phyloP scores from a whole-genome alignment of 768 basidiomycete species.

The Harrya chromipes region DNA sequence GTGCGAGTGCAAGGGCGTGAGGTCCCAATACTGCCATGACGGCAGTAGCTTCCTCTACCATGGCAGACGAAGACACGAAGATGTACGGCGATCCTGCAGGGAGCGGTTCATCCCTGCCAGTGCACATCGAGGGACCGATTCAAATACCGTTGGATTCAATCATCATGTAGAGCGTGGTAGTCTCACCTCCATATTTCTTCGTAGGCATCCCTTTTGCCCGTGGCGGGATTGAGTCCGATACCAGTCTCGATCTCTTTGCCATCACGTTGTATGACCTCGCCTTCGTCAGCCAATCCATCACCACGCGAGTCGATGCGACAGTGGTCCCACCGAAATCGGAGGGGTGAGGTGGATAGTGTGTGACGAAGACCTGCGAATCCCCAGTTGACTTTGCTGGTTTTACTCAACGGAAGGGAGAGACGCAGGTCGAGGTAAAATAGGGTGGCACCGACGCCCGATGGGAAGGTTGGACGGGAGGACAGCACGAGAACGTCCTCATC shows the following conservation, averaged over 20 bases:
- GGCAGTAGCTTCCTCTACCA: conserved; percentile 12
- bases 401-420: conserved; percentile 21
- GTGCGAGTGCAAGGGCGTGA: conserved; percentile 23
- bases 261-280: conserved; percentile 16
- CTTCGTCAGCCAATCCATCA: conserved; percentile 16
- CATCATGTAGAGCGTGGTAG: background rate
- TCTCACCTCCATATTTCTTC: conserved; percentile 25
- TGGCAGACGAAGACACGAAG: conserved; percentile 20
- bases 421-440: conserved; percentile 27
- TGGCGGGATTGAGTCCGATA: conserved; percentile 21
- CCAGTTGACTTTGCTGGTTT: conserved; percentile 20
- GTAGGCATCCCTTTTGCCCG: conserved; percentile 15
- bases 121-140: background rate
- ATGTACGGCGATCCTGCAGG: conserved; percentile 12
- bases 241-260: conserved; percentile 25
- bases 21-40: conserved; percentile 24
- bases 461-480: conserved; percentile 25
- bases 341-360: conserved; percentile 18
- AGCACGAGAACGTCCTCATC: conserved; percentile 28
- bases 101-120: conserved; percentile 19
- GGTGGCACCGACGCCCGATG: conserved; percentile 9
- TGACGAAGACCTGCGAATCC: conserved; percentile 23
- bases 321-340: conserved; percentile 19
- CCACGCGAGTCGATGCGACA: conserved; percentile 18
- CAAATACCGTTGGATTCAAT: too few relatives aligned